Conservation (phyloP, 768 basidiomycete genomes). For the Auricularia auricula-judae region DNA sequence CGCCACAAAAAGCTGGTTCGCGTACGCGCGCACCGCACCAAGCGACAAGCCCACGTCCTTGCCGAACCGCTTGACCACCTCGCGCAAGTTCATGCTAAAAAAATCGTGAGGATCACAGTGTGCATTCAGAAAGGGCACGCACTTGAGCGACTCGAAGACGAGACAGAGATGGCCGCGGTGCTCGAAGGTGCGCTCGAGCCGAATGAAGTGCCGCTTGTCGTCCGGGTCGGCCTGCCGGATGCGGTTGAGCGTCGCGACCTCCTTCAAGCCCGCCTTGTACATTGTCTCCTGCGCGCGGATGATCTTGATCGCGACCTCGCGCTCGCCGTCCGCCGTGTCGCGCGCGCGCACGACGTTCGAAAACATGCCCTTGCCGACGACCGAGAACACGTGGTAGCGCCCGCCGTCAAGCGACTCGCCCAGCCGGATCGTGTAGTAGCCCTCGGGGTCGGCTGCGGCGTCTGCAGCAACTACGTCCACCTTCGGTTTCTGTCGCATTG, state of each 20-base stretch:
- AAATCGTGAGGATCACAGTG: too few relatives aligned
- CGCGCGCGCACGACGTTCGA: conserved; percentile 91
- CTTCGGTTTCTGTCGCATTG: conserved; percentile 29
- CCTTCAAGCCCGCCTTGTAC: conserved; percentile 92
- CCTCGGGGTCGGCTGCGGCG: conserved; percentile 86
- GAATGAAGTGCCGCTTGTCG: conserved; percentile 92
- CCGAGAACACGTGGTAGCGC: conserved; percentile 89
- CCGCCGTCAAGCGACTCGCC: conserved; percentile 91
- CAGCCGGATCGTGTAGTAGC: conserved; percentile 88
- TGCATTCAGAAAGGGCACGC: conserved; percentile 10
- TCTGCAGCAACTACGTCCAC: conserved; percentile 68
- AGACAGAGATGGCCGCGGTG: conserved; percentile 94
- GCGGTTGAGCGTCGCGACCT: conserved; percentile 80
- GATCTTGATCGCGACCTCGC: conserved; percentile 96
- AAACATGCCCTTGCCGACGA: conserved; percentile 98
- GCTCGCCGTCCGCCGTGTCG: conserved; percentile 28
- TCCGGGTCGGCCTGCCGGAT: conserved; percentile 84
- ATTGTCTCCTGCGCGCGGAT: conserved; percentile 93
- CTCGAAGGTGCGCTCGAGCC: conserved; percentile 91
- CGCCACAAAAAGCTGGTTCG: conserved; percentile 89
- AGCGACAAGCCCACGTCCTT: conserved; percentile 96
- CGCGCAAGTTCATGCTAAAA: conserved; percentile 89
- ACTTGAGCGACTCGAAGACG: conserved; percentile 93
- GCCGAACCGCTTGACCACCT: conserved; percentile 95
- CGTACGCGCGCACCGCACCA: conserved; percentile 95